Base-by-base conservation (phyloP, 768 basidiomycete genomes). In the Russula foetens region DNA sequence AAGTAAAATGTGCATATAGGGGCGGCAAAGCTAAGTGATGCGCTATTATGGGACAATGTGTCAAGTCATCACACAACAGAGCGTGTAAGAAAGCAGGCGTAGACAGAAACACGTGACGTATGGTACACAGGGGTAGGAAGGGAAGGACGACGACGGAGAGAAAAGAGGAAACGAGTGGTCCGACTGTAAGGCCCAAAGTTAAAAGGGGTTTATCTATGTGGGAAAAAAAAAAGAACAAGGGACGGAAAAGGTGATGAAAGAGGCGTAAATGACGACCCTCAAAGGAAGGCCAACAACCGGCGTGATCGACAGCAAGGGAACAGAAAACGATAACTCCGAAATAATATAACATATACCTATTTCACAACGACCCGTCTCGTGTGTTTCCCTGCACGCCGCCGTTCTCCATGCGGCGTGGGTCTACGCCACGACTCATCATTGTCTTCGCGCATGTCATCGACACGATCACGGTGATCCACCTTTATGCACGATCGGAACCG, bases 351-450 rank as follows among this genome's bases (percentile, higher is more conserved):
- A 12, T 35, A 31, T 47, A 53, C 53, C 31, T 50, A 58, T 62
- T 69, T 71, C 53, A 72, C 71, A 45, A 90, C 82, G 35, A 90
- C 83, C 55, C 88, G 81, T 68, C 77, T 79, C 24, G 88, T 90
- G 69, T 90, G 88, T 70, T 91, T 91, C 52, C 88, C 88, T 53
- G 88, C 88, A 58, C 88, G 77, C 57, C 88, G 76, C 24, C 88
- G 82, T 70, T 89, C 88, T 43, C 81, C 80, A 67, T 85, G 84
- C 23, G 88, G 87, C 71, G 84, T 88, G 0, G 88, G 85, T 46
- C 81, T 74, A 31, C 83, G 75, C 88, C 88, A 90, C 28, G 84
- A 75, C 63, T 90, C 47, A 56, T 61, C 86, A 69, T 89, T 88
- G 57, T 86, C 84, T 59, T 80, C 79, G 59, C 73, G 73, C 66